Evolutionary conservation across 139 green algal genomes (phyloP), one percentile per base, ranked within the genome.

Genomic region (Auxenochlorella protothecoides): DNA sequence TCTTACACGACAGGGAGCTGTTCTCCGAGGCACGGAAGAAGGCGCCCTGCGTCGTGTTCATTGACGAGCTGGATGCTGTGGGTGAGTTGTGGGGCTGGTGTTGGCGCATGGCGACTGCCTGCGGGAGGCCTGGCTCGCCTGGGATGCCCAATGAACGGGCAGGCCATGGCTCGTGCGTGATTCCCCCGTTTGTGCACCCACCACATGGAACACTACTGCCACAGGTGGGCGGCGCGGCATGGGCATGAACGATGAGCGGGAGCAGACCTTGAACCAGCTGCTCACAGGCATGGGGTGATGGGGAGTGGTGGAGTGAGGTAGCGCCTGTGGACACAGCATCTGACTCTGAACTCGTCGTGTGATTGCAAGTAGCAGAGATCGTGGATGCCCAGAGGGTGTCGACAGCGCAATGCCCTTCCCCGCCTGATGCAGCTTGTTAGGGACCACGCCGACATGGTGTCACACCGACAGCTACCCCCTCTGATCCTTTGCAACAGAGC

Each of bases 51-150:
- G 88, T 98, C 8, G 84, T 99, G n/a, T 99, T 99, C 80, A 96
- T 99, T 66, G 95, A 99, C 68, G 95, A 99, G 84, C 85, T 99
- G 73, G 95, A 99, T 77, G 93, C 92, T 0, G 84, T 98, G 55
- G 92, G 87, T 77, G 61, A 56, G 72, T 13, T 14, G 2, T 44
- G 27, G 27, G 27, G 27, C 27, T 44, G 27, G 27, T 44, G 27
- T 44, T 44, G 27, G 27, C 27, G 27, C 27, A 44, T 44, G 27
- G 27, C 27, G 27, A 44, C 27, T 44, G 27, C 27, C 27, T 44
- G 27, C 27, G 27, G 27, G 27, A 44, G 27, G 27, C 27, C 27
- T 44, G 27, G 27, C 27, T 44, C 27, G 27, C 27, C 11, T 57
- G 51, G 10, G 11, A 15, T 5, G 15, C 56, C n/a, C 12, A n/a